Base-by-base conservation (phyloP, 208 protist species). In the Leptomonas seymouri region DNA sequence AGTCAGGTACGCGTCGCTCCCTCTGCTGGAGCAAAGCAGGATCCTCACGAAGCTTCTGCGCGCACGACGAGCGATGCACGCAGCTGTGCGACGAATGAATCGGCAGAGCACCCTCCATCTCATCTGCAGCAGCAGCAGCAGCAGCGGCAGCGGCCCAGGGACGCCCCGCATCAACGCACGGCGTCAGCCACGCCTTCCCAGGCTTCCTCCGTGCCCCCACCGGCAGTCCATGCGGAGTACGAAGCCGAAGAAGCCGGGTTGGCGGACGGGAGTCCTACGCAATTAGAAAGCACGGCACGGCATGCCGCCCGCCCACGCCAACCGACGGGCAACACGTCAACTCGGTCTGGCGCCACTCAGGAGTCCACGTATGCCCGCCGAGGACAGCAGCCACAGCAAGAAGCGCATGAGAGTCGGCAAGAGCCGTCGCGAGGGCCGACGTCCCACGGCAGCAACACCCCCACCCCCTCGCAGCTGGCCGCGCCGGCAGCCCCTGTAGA, bases 131-230 rank as follows among this genome's bases (percentile, higher is more conserved):
- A n/a, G n/a, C n/a, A n/a, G n/a, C n/a, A n/a, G n/a, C n/a, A n/a
- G n/a, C n/a, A n/a, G 21, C 46, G 3, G 36, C 55, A 46, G 55
- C 30, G 25, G 36, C 55, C 31, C 25, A 25, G 21, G 23, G 9
- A 28, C 8, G 57, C 9, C 11, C 15, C n/a, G 9, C 42, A n/a
- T 14, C 36, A 27, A 9, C 58, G 58, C 58, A 53, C 58, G 31
- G 15, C 58, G 9, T 36, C 58, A 2, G 28, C 41, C 18, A 64
- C 58, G 16, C 58, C 58, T 2, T 64, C 58, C 14, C 42, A 64
- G 44, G 45, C 45, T 4, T 53, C 58, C 45, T 64, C 58, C 6
- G 58, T 53, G 23, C 58, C 58, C 1, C 58, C n/a, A n/a, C n/a
- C n/a, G n/a, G n/a, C n/a, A n/a, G 39, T 7, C 39, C 11, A 14